Base-by-base conservation (phyloP, 306 rosid species). In the Ziziphus jujuba region DNA sequence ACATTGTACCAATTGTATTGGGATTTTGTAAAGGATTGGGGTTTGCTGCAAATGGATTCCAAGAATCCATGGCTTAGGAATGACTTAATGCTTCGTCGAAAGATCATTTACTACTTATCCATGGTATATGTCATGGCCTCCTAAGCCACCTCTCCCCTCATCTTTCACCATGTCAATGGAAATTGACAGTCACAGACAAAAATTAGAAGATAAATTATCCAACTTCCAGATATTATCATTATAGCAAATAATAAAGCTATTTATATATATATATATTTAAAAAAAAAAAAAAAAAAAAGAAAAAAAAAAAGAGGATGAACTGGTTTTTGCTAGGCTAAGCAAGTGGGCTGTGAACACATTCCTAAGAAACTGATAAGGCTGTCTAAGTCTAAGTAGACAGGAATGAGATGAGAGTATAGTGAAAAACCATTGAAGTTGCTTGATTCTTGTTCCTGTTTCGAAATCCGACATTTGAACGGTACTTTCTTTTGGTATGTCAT, bases 11-110 rank as follows among this genome's bases (percentile, higher is more conserved):
- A 95, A 85, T 84, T 95, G 82, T 95, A 95, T 61, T 95, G 99
- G 99, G 99, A 95, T 84, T 90, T 87, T 88, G 99, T 95, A 63
- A 88, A 79, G 77, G 99, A 95, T 69, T 95, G 99, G 99, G 99
- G 99, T 82, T 85, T 95, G 87, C 96, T 95, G 16, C 96, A 95
- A 91, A 66, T 75, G 74, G 88, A 95, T 74, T 90, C 96, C 81
- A 95, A 85, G 79, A 95, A 95, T 72, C 97, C 95, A 44, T 95
- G 97, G 99, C 87, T 95, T 76, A 88, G 99, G 85, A 88, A 95
- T 74, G 99, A 95, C 69, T 65, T 95, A 75, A 82, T 95, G 87
- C 95, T 95, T 71, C 85, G 83, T 7, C 81, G 82, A 84, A 95
- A 90, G 82, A 66, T 44, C 84, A 74, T 90, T 74, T 95, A 95